phyloP scores from a whole-genome alignment of 2,329 filamentous ascomycete species.

The Plectosphaerella plurivora region DNA sequence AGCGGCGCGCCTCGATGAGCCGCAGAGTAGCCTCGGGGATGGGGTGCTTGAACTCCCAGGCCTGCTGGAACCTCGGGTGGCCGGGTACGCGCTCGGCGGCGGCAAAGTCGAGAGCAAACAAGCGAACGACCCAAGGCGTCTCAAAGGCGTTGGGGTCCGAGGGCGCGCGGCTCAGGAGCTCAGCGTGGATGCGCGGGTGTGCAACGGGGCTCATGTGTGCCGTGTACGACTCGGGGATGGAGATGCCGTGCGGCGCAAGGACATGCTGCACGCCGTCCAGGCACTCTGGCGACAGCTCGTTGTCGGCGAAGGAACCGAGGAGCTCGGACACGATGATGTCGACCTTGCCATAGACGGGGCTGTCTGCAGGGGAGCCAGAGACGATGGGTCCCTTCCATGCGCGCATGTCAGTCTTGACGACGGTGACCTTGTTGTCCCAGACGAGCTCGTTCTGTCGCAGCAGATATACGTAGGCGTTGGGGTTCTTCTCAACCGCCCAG shows the following conservation, averaged over 20 bases:
- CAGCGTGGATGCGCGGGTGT: slow-evolving; percentile 78
- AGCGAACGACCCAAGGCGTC: slow-evolving; percentile 90
- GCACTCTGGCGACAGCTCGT: slow-evolving; percentile 94
- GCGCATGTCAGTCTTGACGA: slow-evolving; percentile 96
- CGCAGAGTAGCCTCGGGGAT: slow-evolving; percentile 56
- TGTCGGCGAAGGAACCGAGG: slow-evolving; percentile 92
- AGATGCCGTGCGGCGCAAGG: slow-evolving; percentile 78
- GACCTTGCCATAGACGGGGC: slow-evolving; percentile 59
- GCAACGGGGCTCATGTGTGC: slow-evolving; percentile 91
- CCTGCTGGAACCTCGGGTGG: slow-evolving; percentile 63
- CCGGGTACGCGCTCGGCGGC: slow-evolving; percentile 55
- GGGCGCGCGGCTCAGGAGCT: slow-evolving; percentile 61
- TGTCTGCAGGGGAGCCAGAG: slow-evolving; percentile 33
- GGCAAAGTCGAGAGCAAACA: slow-evolving; percentile 85
- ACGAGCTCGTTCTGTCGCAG: slow-evolving; percentile 76
- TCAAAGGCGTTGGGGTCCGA: slow-evolving; percentile 72
- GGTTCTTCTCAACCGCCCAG: slow-evolving; percentile 97
- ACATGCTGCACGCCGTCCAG: slow-evolving; percentile 93
- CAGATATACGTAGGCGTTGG: slow-evolving; percentile 91
- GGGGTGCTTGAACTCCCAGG: slow-evolving; percentile 79
- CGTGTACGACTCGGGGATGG: slow-evolving; percentile 89
- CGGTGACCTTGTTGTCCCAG: slow-evolving; percentile 78
- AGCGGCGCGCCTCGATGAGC: slow-evolving; percentile 50
- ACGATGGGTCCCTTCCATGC: slow-evolving; percentile 81
- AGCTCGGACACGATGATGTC: slow-evolving; percentile 95